Percentiles rank a stretch among this genome's conserved stretches.
Evolutionary conservation across 306 rosid species (phyloP).

Genomic region (Cucurbita argyrosperma): DNA sequence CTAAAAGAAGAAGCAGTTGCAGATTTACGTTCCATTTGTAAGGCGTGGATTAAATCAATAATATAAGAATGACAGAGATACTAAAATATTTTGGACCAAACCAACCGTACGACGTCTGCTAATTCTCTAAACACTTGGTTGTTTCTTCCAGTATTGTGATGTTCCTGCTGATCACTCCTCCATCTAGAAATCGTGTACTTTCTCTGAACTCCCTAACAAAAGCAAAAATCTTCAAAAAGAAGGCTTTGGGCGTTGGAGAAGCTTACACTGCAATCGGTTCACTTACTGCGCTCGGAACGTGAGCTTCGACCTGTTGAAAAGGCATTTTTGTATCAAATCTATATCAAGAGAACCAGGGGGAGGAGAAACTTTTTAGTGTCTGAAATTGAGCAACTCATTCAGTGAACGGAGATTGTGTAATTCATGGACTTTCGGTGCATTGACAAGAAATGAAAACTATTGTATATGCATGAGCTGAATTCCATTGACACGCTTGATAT

Average conservation of each 20-base stretch:
- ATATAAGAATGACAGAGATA: slow-evolving; percentile 19
- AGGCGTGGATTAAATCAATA: slow-evolving; percentile 16
- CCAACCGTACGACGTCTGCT: slow-evolving; percentile 5
- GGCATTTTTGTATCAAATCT: not conserved
- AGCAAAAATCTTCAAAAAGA: slow-evolving; percentile 49
- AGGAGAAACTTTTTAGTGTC: not conserved
- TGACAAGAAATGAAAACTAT: not conserved
- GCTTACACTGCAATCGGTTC: slow-evolving; percentile 76
- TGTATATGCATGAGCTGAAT: not conserved
- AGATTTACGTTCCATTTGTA: not conserved
- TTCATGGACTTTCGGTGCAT: not conserved
- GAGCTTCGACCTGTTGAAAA: slow-evolving; percentile 48
- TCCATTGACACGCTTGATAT: not conserved
- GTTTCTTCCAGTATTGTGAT: slow-evolving; percentile 15
- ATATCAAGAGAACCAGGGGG: not conserved
- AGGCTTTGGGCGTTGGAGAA: slow-evolving; percentile 23
- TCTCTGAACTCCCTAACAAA: slow-evolving; percentile 45
- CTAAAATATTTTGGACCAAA: slow-evolving; percentile 12
- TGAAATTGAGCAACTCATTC: not conserved
- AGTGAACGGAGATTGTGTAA: not conserved
- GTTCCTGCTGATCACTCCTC: slow-evolving; percentile 18
- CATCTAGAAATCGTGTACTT: slow-evolving; percentile 17
- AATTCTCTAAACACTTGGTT: slow-evolving; percentile 11
- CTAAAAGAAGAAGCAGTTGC: not conserved
- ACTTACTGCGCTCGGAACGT: slow-evolving; percentile 50